Conservation (phyloP, 2,329 filamentous ascomycete genomes). For the Lecanicillium sp. region DNA sequence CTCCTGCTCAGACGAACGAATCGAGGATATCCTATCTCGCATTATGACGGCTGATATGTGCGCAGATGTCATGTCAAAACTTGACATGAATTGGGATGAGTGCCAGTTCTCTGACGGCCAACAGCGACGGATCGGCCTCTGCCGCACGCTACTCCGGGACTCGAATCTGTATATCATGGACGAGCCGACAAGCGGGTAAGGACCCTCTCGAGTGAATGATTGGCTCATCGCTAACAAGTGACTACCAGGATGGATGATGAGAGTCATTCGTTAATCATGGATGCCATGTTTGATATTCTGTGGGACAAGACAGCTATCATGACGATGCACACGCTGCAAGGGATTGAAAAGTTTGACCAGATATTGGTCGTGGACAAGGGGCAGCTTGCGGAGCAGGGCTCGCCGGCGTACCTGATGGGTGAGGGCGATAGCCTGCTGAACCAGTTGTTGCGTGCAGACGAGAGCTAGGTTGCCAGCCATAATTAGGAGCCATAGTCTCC, state of each 20-base stretch:
- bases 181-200: conserved; percentile 8
- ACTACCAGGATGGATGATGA: not conserved
- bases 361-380: not conserved
- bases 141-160: not conserved
- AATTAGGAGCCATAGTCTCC: too few species aligned
- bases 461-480: too few species aligned
- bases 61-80: conserved; percentile 1
- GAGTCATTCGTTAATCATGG: not conserved
- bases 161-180: conserved; percentile 1
- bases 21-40: not conserved
- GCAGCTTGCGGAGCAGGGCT: not conserved
- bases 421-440: not conserved
- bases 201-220: not conserved
- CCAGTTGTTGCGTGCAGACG: not conserved
- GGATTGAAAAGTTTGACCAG: conserved; percentile 4
- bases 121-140: not conserved
- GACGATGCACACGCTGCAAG: not conserved
- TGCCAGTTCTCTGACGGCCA: conserved; percentile 5
- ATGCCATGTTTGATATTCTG: not conserved
- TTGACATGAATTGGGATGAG: conserved; percentile 1
- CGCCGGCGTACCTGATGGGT: not conserved
- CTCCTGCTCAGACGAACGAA: not conserved
- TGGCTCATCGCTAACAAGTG: not conserved
- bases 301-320: not conserved
- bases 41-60: not conserved